Base-by-base conservation (phyloP, 176 grass and related monocot genomes). In the Thalia dealbata region DNA sequence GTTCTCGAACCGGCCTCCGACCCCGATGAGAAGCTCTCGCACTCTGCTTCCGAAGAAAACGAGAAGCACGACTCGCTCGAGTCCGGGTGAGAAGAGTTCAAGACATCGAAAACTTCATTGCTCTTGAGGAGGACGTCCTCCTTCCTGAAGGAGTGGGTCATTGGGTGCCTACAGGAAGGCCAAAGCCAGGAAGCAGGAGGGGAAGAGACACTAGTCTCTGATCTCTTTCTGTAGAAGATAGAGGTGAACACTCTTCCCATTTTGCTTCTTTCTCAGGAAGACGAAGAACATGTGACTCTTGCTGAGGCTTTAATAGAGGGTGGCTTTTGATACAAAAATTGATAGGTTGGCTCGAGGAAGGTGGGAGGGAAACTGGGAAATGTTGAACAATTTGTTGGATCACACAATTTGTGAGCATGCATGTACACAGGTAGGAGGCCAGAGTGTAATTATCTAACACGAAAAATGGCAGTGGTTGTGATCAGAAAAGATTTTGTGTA, bases 261-360 rank as follows among this genome's bases (percentile, higher is more conserved):
- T 43, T 68, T 32, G 65, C 38, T 68, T 68, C 65, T 42, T 68
- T 42, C 19, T 26, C 43, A 43, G 32, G 30, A 68, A 21, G 19
- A 22, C 3, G 19, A 43, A 0, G 52, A 56, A 21, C 7, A 19
- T 48, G 1, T 48, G 6, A 3, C 19, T 44, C 65, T 44, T 43
- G 35, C 65, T 4, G 65, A 68, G 65, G 65, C 65, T 43, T 68
- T 68, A 44, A 68, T 45, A 68, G 38, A 22, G 65, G 65, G 19
- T 43, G 38, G 38, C 65, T 38, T 38, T 38, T n/a, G n/a, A 38
- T 38, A 38, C 32, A 38, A 38, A 43, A 7, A 11, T 68, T 23
- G 32, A 38, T 38, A 43, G 65, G 18, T 12, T 14, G 23, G 61
- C 54, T 64, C 1, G 38, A 44, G 38, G 65, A 44, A 68, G 65